Percentiles rank a stretch among this genome's conserved stretches.
Evolutionary conservation across 2,329 filamentous ascomycete genomes (phyloP).

Genomic region (Colletotrichum limetticola): DNA sequence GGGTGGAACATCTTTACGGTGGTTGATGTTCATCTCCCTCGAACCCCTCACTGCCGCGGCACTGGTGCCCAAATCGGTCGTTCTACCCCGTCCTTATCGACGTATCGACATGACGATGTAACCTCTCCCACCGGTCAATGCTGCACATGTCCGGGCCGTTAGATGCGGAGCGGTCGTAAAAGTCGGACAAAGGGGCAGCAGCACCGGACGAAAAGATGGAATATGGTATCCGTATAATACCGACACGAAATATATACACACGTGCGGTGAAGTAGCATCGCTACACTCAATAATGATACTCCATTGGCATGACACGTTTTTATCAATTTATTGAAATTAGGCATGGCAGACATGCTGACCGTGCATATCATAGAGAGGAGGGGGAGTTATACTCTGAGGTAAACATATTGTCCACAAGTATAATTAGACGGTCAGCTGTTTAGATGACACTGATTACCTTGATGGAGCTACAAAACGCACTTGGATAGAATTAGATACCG

Average conservation of each 20-base stretch:
- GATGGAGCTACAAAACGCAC: background rate
- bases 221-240: too few relatives aligned
- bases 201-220: too few relatives aligned
- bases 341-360: background rate
- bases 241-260: background rate
- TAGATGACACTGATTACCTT: background rate
- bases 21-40: background rate
- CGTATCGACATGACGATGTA: conserved; percentile 1
- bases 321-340: background rate
- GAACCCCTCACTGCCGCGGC: background rate
- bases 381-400: background rate
- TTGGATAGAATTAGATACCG: background rate
- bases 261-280: background rate
- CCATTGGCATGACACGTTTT: background rate
- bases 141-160: background rate
- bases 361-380: background rate
- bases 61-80: background rate
- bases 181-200: background rate
- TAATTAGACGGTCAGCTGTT: background rate
- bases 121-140: background rate
- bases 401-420: background rate
- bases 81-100: conserved; percentile 1
- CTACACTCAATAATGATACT: background rate
- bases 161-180: conserved; percentile 4
- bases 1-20: background rate